A percentile compares a stretch with the other conserved stretches of the same genome.
These are phyloP conservation scores for Passiflora organensis DNA, from an alignment of 345 rosid species.

Conservation along the genomic window DNA sequence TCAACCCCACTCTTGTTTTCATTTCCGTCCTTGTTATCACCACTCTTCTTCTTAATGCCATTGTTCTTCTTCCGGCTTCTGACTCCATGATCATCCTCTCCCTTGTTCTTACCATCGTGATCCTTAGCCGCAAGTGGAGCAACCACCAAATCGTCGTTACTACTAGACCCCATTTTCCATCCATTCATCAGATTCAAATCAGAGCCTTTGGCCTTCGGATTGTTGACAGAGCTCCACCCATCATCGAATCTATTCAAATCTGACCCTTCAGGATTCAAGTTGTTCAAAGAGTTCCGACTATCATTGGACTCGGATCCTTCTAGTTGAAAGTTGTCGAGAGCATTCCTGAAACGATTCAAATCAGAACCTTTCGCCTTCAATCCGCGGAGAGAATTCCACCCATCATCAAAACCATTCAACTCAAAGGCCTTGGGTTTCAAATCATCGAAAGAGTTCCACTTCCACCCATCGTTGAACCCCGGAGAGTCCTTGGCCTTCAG, in stretches of 20 bases:
- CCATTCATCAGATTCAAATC: no score
- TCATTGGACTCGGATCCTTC: no score
- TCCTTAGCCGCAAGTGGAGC: constrained; percentile 31
- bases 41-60: constrained; percentile 34
- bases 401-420: constrained; percentile 4
- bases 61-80: constrained; percentile 55
- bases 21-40: constrained; percentile 14
- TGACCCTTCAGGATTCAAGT: no score
- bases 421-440: neutral
- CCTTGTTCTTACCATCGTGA: constrained; percentile 36
- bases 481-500: no score
- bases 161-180: constrained; percentile 38
- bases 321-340: no score
- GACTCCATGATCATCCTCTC: constrained; percentile 39
- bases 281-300: no score
- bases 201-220: no score
- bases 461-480: no score
- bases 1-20: constrained; percentile 40
- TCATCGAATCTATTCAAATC: constrained; percentile 41
- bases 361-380: constrained; percentile 28
- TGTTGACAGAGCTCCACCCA: no score
- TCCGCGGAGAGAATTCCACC: constrained; percentile 1
- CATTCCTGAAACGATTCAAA: no score
- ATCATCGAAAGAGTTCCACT: no score
- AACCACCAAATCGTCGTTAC: constrained; percentile 22